phyloP scores from a whole-genome alignment of 2,329 filamentous ascomycete genomes.

The Sporothrix schenckii region DNA sequence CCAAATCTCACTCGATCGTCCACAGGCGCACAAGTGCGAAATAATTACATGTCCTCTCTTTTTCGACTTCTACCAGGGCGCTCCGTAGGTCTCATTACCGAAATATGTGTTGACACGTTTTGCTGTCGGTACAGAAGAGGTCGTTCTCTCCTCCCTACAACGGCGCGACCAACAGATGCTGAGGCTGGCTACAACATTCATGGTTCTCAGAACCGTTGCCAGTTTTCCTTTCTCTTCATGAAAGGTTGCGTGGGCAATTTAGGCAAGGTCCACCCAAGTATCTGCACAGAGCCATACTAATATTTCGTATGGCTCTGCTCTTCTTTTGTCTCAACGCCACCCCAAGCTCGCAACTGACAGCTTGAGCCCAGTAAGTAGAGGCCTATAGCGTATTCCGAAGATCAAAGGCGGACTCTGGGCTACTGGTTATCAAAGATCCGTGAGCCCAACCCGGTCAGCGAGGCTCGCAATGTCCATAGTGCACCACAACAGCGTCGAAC shows the following conservation, averaged over 20 bases:
- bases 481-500: no score
- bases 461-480: no score
- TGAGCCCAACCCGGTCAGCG: no score
- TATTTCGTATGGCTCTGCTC: not conserved
- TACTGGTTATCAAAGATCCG: not conserved
- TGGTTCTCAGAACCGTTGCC: not conserved
- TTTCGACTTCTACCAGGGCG: not conserved
- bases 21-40: not conserved
- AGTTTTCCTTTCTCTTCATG: not conserved
- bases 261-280: not conserved
- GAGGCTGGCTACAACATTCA: not conserved
- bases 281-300: not conserved
- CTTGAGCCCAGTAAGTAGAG: not conserved
- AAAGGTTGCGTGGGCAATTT: not conserved
- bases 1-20: not conserved
- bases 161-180: not conserved
- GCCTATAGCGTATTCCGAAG: not conserved
- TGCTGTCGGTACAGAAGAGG: no score
- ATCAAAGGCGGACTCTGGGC: no score
- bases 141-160: not conserved
- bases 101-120: no score
- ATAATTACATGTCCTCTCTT: not conserved
- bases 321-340: not conserved
- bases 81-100: no score
- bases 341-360: not conserved